Percentiles rank a stretch among this genome's conserved stretches.
Evolutionary conservation across 2,329 filamentous ascomycete genomes (phyloP).

Genomic region (Exophiala phaeomuriformis): DNA sequence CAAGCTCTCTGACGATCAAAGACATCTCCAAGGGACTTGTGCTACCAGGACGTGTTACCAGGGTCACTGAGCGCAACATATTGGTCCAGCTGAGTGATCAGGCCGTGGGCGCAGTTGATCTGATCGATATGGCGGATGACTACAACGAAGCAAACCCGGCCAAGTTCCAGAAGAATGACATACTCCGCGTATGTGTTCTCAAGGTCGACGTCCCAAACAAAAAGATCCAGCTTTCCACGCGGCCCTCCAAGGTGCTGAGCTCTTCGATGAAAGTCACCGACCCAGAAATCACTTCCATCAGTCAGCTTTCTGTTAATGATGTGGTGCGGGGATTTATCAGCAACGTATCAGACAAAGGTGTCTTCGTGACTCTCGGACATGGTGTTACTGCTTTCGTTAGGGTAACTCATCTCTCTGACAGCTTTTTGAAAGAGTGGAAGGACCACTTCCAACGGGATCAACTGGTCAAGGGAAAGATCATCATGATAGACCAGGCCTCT

Average conservation of each 20-base stretch:
- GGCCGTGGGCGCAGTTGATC: slow-evolving; percentile 69
- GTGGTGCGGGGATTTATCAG: slow-evolving; percentile 87
- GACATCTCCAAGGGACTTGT: slow-evolving; percentile 72
- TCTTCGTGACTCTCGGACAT: slow-evolving; percentile 79
- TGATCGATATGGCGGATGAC: slow-evolving; percentile 80
- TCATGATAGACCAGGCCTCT: slow-evolving; percentile 59
- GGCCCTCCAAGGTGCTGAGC: slow-evolving; percentile 82
- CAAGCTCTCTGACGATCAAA: slow-evolving; percentile 58
- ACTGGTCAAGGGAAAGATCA: slow-evolving; percentile 79
- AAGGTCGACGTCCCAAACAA: slow-evolving; percentile 78
- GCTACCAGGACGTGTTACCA: slow-evolving; percentile 74
- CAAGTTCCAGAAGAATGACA: slow-evolving; percentile 72
- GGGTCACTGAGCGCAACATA: slow-evolving; percentile 73
- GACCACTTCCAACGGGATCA: slow-evolving; percentile 79
- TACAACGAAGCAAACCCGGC: slow-evolving; percentile 72
- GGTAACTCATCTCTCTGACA: slow-evolving; percentile 81
- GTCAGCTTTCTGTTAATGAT: slow-evolving; percentile 69
- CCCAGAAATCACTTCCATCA: slow-evolving; percentile 62
- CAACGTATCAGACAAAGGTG: slow-evolving; percentile 77
- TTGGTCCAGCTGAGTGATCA: slow-evolving; percentile 77
- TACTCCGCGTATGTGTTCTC: slow-evolving; percentile 79
- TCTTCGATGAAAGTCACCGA: slow-evolving; percentile 76
- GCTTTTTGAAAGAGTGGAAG: slow-evolving; percentile 94
- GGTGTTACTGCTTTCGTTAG: slow-evolving; percentile 75
- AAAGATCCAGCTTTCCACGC: slow-evolving; percentile 68